Conservation (phyloP, 345 rosid genomes). For the Gossypium bickii region DNA sequence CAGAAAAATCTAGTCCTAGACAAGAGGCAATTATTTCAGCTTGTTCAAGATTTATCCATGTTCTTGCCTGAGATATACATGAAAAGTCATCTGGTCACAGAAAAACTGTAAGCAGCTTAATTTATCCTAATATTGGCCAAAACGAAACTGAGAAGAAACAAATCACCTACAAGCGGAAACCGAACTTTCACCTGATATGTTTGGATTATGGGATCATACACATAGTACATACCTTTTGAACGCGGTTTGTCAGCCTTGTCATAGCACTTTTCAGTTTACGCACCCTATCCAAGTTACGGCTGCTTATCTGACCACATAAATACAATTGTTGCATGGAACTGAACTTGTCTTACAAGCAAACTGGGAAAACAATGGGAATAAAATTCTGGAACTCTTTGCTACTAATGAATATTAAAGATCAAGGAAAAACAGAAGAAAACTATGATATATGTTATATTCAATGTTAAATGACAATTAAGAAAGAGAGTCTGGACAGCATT, state of each 20-base stretch:
- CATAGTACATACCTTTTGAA: constrained; percentile 43
- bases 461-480: not conserved
- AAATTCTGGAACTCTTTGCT: not conserved
- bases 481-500: not conserved
- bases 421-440: not conserved
- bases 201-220: not conserved
- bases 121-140: not conserved
- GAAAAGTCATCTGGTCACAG: not conserved
- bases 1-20: not conserved
- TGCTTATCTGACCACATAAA: constrained; percentile 41
- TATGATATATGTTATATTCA: not conserved
- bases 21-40: not conserved
- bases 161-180: not conserved
- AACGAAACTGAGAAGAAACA: constrained; percentile 1
- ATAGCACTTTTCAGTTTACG: constrained; percentile 56
- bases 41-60: not conserved
- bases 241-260: constrained; percentile 52
- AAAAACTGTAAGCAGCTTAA: not conserved
- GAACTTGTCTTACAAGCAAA: constrained; percentile 7
- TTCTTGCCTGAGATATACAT: not conserved
- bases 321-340: constrained; percentile 8
- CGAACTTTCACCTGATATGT: not conserved
- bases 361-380: not conserved
- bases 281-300: constrained; percentile 49
- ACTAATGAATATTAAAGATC: not conserved